Base-by-base conservation (phyloP, 306 rosid species). In the Castanea mollissima region DNA sequence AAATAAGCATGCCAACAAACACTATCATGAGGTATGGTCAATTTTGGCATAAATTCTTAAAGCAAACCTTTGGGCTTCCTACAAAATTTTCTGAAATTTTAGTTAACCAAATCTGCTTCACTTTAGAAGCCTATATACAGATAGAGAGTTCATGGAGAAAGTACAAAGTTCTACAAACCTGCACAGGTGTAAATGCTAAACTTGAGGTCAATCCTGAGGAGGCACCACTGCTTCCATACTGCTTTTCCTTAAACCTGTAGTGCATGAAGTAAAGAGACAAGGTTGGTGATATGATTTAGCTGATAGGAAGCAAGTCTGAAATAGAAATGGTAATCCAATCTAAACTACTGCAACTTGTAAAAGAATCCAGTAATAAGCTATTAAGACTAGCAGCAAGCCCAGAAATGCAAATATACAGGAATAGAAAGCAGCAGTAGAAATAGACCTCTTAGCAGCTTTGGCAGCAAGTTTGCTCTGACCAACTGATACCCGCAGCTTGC, bases 101-200 rank as follows among this genome's bases (percentile, higher is more conserved):
- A 49, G 15, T 49, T 21, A 58, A 58, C 32, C 64, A 58, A 4
- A 58, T 21, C 12, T 0, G 29, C 32, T 58, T 58, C 60, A 16
- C 69, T 41, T 55, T 59, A 69, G 76, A 38, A 74, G 62, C 81
- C 58, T 65, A 20, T 72, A 49, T 60, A 54, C 65, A 67, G 29
- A 23, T 13, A 65, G 12, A 71, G 23, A 62, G 69, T 20, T 51
- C 71, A 71, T 56, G 41, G 35, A 56, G 11, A 78, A 25, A 59
- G 55, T 55, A 52, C 78, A 23, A 54, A 69, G 71, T 34, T 32
- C 60, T 14, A 57, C 87, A 44, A 71, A 94, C 98, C 92, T 94
- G 98, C 79, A 94, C 98, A n/a, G 98, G 97, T 18, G 97, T 94
- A 85, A 91, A 94, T 60, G 98, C 98, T 71, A 92, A 87, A 87